These are phyloP conservation scores for Saksenaea oblongispora DNA, from an alignment of 371 early-diverging fungal genomes.

Conservation along the genomic window DNA sequence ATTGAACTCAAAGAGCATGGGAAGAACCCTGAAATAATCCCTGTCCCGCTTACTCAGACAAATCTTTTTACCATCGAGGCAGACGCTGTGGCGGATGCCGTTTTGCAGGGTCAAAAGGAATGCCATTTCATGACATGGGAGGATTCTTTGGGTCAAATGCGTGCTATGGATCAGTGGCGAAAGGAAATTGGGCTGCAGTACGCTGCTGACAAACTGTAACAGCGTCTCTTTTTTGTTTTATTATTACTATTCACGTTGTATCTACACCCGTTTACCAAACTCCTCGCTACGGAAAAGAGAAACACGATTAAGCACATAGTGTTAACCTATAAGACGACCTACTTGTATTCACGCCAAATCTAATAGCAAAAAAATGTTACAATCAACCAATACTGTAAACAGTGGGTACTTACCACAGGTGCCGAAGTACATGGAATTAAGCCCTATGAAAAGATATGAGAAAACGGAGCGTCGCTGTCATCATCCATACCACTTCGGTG, in stretches of 20 bases:
- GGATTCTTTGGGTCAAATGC: constrained; percentile 41
- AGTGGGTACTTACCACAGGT: constrained; percentile 67
- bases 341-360: constrained; percentile 63
- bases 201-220: constrained; percentile 25
- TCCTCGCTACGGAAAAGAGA: constrained; percentile 34
- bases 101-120: constrained; percentile 29
- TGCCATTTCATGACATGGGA: constrained; percentile 49
- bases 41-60: constrained; percentile 29
- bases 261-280: constrained; percentile 32
- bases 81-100: constrained; percentile 45
- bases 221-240: neutral
- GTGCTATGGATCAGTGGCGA: constrained; percentile 49
- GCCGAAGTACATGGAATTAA: constrained; percentile 93
- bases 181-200: constrained; percentile 46
- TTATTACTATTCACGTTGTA: constrained; percentile 7
- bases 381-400: neutral
- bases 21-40: constrained; percentile 21
- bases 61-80: constrained; percentile 44
- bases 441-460: constrained; percentile 42
- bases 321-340: constrained; percentile 16
- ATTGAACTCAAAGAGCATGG: constrained; percentile 31
- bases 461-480: neutral
- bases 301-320: constrained; percentile 1
- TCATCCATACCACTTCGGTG: constrained; percentile 69
- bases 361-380: constrained; percentile 14